Evolutionary conservation across 257 asterid species (phyloP).

Genomic region (Thymus mandschuricus): DNA sequence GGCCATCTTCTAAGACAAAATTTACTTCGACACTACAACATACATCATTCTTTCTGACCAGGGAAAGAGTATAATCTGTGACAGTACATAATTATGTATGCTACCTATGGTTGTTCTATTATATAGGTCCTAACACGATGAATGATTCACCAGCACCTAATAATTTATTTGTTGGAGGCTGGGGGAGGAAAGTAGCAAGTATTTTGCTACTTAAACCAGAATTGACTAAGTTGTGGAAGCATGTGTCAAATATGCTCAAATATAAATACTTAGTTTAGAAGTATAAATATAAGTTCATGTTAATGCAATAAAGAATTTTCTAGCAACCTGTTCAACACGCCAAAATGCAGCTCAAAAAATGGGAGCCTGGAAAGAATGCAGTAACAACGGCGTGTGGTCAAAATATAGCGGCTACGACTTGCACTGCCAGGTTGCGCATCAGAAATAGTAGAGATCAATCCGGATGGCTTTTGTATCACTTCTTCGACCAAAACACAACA

Average conservation of each 20-base stretch:
- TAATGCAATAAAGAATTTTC: slow-evolving; percentile 13
- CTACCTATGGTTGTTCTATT: not conserved
- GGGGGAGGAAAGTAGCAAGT: not conserved
- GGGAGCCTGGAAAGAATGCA: slow-evolving; percentile 98
- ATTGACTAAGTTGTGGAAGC: slow-evolving; percentile 4
- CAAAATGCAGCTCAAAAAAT: slow-evolving; percentile 93
- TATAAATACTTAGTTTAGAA: not conserved
- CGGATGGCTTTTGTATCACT: slow-evolving; percentile 86
- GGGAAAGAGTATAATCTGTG: slow-evolving; percentile 8
- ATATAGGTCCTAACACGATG: not conserved
- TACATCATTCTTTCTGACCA: not conserved
- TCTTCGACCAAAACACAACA: slow-evolving; percentile 98
- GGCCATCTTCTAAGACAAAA: not conserved
- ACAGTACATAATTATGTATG: not conserved
- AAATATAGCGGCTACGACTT: slow-evolving; percentile 70
- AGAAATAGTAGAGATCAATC: slow-evolving; percentile 80
- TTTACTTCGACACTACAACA: not conserved
- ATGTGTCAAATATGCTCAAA: not conserved
- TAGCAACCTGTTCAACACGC: slow-evolving; percentile 80
- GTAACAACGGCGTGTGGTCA: slow-evolving; percentile 94
- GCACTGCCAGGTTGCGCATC: slow-evolving; percentile 61
- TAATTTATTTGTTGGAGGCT: not conserved
- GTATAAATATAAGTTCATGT: slow-evolving; percentile 12
- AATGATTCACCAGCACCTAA: not conserved
- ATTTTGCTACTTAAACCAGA: slow-evolving; percentile 17